These are phyloP conservation scores for Dendrobium chrysotoxum DNA, from an alignment of 106 monocot genomes.

Conservation along the genomic window DNA sequence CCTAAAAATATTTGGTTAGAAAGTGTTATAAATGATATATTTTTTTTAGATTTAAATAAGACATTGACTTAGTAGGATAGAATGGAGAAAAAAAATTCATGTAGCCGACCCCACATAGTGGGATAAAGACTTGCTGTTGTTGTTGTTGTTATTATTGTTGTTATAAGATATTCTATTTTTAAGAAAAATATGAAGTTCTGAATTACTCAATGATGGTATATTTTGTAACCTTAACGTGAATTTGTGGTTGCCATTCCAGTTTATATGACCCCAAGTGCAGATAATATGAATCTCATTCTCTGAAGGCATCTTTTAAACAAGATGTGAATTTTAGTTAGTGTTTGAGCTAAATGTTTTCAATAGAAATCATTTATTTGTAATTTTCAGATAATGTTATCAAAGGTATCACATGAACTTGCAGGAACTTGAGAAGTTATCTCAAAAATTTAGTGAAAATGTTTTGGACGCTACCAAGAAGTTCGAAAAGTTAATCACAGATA, in stretches of 20 bases:
- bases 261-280: not conserved
- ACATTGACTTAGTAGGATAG: no score
- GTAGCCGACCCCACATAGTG: no score
- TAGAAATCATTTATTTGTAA: not conserved
- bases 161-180: not conserved
- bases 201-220: not conserved
- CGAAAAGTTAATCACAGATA: conserved; percentile 86
- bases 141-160: no score
- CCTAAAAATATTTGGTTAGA: no score
- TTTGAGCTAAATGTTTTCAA: not conserved
- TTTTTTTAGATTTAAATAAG: no score
- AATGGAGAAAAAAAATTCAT: no score
- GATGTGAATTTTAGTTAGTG: not conserved
- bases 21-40: no score
- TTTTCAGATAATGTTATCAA: not conserved
- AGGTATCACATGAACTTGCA: conserved; percentile 16
- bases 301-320: not conserved
- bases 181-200: not conserved
- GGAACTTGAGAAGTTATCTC: conserved; percentile 85
- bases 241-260: not conserved
- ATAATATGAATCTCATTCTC: not conserved
- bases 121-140: no score
- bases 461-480: conserved; percentile 93
- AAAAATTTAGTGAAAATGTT: conserved; percentile 96
- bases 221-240: not conserved